Conservation (phyloP, 2,329 filamentous ascomycete genomes). For the Claviceps maximensis region DNA sequence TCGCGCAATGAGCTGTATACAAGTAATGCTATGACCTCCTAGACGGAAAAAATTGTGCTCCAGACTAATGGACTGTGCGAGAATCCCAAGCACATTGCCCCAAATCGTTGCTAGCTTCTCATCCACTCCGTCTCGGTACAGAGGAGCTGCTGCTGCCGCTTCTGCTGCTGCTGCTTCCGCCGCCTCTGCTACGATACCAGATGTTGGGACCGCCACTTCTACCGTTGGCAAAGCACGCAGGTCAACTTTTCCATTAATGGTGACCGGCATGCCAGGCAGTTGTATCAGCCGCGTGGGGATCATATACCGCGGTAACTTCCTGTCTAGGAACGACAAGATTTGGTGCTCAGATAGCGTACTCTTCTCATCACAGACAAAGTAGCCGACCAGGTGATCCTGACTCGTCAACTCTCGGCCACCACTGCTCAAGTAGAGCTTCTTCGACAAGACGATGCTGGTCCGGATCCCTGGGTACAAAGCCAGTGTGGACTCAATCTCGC, state of each 20-base stretch:
- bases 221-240: not conserved
- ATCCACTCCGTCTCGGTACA: slow-evolving; percentile 2
- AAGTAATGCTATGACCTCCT: slow-evolving; percentile 2
- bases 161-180: no score
- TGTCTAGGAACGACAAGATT: not conserved
- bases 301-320: slow-evolving; percentile 1
- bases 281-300: not conserved
- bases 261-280: slow-evolving; percentile 1
- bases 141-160: not conserved
- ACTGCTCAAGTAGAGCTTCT: not conserved
- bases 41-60: slow-evolving; percentile 2
- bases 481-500: slow-evolving; percentile 1
- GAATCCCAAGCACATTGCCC: not conserved
- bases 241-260: slow-evolving; percentile 1
- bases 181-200: no score
- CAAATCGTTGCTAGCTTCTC: not conserved
- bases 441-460: not conserved
- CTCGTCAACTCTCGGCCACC: not conserved
- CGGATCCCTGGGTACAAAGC: not conserved
- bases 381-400: slow-evolving; percentile 2
- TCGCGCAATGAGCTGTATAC: slow-evolving; percentile 1
- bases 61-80: not conserved
- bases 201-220: not conserved
- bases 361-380: slow-evolving; percentile 2
- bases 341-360: not conserved